phyloP scores from a whole-genome alignment of 164 flowering plant species.

The Euptelea pleiosperma region DNA sequence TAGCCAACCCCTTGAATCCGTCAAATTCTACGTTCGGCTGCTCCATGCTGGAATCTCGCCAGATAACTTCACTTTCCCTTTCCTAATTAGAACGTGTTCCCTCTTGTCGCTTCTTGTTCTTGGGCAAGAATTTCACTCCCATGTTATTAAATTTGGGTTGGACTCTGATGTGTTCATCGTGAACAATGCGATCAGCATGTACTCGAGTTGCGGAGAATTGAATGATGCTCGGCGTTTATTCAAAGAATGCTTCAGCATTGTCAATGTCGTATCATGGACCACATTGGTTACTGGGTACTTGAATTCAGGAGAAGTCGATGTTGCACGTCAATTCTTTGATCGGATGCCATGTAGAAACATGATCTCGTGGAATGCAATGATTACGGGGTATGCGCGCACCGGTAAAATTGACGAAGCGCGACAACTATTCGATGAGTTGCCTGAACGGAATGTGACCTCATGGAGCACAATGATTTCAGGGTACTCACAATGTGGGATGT shows the following conservation, averaged over 20 bases:
- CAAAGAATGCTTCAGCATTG: conserved; percentile 9
- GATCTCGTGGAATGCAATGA: conserved; percentile 36
- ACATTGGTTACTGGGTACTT: conserved; percentile 26
- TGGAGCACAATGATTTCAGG: conserved; percentile 33
- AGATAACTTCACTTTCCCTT: conserved; percentile 32
- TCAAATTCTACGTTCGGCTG: conserved; percentile 22
- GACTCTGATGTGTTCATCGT: conserved; percentile 22
- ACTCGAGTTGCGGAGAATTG: conserved; percentile 17
- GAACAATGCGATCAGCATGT: conserved; percentile 22
- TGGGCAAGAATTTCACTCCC: conserved; percentile 24
- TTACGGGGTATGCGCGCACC: conserved; percentile 23
- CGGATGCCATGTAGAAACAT: conserved; percentile 27
- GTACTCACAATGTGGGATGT: conserved; percentile 25
- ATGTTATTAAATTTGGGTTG: conserved; percentile 25
- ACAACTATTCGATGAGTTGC: conserved; percentile 27
- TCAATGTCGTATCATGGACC: conserved; percentile 36
- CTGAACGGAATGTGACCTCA: conserved; percentile 18
- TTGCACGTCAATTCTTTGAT: conserved; percentile 24
- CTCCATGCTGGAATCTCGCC: conserved; percentile 17
- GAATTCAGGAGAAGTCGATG: conserved; percentile 13
- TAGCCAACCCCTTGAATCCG: conserved; percentile 9
- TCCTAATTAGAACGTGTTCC: conserved; percentile 21
- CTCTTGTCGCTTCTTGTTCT: conserved; percentile 1
- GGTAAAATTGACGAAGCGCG: conserved; percentile 15
- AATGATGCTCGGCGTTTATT: conserved; percentile 19